Base-by-base conservation (phyloP, 139 green algal genomes). In the Coelastrella sp. region DNA sequence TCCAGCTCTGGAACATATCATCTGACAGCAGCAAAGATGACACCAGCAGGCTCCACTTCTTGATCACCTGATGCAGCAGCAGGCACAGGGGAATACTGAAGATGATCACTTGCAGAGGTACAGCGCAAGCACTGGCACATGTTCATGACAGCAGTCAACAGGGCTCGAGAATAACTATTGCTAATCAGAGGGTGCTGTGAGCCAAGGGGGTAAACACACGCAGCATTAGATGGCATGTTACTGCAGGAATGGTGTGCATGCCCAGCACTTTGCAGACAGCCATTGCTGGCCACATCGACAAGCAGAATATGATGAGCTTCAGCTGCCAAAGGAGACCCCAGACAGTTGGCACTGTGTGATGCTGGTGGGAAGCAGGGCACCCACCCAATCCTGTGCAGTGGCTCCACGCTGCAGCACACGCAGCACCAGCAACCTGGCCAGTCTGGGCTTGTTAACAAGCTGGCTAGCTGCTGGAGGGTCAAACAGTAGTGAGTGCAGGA, bases 41-140 rank as follows among this genome's bases (percentile, higher is more conserved):
- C 73, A 90, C 63, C 24, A 84, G 24, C 73, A 84, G 59, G 73
- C 73, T n/a, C 85, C 85, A 90, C 85, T 90, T 90, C 58, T 63
- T 24, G n/a, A 78, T 25, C 57, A 76, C 85, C 85, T 83, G 85
- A 22, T 7, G 27, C 80, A 72, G 65, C 65, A 88, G 83, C 20
- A 76, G 20, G 12, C 65, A 27, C 63, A 87, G 7, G 24, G 24
- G 61, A 24, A n/a, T n/a, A 56, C 12, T n/a, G 35, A 3, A 58
- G 78, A 3, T 80, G 73, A 49, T 80, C 35, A 49, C 35, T 49
- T 49, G 35, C 35, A 49, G 35, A 49, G 35, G 35, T 49, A 3
- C 35, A 49, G 35, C 35, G 24, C n/a, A 82, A 60, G n/a, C 25
- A 59, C 4, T 11, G 56, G 22, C n/a, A 60, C 49, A 84, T 63